Percentiles rank a stretch among this genome's conserved stretches.
Evolutionary conservation across 352 stramenopile species (phyloP).

Genomic region (Phytophthora colocasiae): DNA sequence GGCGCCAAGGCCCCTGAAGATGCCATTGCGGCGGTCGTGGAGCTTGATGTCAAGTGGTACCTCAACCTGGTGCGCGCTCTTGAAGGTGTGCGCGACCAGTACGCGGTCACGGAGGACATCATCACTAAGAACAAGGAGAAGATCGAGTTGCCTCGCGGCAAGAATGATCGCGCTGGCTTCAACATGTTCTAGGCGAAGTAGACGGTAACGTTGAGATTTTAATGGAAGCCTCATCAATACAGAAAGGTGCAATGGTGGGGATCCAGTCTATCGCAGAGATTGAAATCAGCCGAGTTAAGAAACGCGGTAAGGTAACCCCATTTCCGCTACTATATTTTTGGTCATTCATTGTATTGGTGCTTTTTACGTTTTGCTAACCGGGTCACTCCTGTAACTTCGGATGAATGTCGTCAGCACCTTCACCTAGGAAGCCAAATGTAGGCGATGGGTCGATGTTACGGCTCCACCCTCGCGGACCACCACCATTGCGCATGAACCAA

Average conservation of each 20-base stretch:
- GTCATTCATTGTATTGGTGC: too few species aligned
- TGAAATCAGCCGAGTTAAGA: too few species aligned
- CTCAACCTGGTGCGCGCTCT: constrained; percentile 76
- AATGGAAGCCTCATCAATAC: constrained; percentile 6
- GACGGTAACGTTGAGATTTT: not conserved
- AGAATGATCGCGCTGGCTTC: constrained; percentile 70
- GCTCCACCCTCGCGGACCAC: constrained; percentile 31
- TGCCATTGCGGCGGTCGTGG: constrained; percentile 69
- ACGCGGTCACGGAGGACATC: constrained; percentile 73
- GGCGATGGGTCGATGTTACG: constrained; percentile 19
- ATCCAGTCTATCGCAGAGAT: too few species aligned
- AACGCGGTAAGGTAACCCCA: too few species aligned
- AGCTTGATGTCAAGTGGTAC: constrained; percentile 88
- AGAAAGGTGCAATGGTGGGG: too few species aligned
- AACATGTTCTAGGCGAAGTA: constrained; percentile 76
- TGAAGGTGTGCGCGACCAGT: constrained; percentile 80
- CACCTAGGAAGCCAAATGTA: constrained; percentile 25
- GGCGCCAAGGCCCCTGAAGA: constrained; percentile 52
- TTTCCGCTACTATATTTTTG: too few species aligned
- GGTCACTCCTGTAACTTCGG: not conserved
- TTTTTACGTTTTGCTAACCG: constrained; percentile 13
- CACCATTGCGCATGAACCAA: constrained; percentile 25
- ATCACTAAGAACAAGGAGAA: constrained; percentile 87
- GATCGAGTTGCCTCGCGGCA: constrained; percentile 75
- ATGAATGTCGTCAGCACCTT: constrained; percentile 18